Conservation (phyloP, 2,329 filamentous ascomycete genomes). For the Coniochaeta pulveracea region DNA sequence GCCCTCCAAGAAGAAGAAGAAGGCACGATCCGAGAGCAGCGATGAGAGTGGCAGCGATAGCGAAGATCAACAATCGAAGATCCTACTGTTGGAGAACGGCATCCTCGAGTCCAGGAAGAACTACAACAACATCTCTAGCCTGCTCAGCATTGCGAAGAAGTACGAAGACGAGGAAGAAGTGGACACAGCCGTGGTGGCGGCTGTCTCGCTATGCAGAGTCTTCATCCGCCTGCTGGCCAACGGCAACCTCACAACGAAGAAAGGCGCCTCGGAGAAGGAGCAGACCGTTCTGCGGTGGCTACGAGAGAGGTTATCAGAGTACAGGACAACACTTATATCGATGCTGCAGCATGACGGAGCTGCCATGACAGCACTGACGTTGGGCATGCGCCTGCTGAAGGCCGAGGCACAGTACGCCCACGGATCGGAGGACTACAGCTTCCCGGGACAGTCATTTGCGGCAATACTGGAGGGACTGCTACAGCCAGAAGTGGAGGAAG, state of each 20-base stretch:
- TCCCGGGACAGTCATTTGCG: constrained; percentile 56
- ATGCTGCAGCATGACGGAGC: constrained; percentile 50
- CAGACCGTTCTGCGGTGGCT: constrained; percentile 67
- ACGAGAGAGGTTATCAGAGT: constrained; percentile 61
- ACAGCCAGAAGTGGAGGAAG: constrained; percentile 41
- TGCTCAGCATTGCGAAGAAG: constrained; percentile 50
- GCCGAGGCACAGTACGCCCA: constrained; percentile 57
- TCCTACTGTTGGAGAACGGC: constrained; percentile 66
- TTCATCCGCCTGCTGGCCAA: constrained; percentile 72
- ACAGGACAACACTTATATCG: constrained; percentile 48
- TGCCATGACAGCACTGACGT: constrained; percentile 61
- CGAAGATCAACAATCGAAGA: constrained; percentile 32
- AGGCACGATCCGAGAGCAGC: constrained; percentile 35
- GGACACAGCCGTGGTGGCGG: constrained; percentile 53
- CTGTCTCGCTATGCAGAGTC: constrained; percentile 73
- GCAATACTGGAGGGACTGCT: constrained; percentile 54
- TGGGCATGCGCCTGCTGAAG: constrained; percentile 77
- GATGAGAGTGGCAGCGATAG: constrained; percentile 17
- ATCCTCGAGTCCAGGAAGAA: constrained; percentile 80
- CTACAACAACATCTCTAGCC: constrained; percentile 77
- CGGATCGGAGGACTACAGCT: constrained; percentile 52
- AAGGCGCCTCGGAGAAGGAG: constrained; percentile 60
- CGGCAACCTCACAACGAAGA: constrained; percentile 57
- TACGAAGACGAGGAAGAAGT: constrained; percentile 29
- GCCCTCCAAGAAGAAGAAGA: constrained; percentile 38